phyloP scores from a whole-genome alignment of 352 stramenopile species.

The Bremia lactucae region DNA sequence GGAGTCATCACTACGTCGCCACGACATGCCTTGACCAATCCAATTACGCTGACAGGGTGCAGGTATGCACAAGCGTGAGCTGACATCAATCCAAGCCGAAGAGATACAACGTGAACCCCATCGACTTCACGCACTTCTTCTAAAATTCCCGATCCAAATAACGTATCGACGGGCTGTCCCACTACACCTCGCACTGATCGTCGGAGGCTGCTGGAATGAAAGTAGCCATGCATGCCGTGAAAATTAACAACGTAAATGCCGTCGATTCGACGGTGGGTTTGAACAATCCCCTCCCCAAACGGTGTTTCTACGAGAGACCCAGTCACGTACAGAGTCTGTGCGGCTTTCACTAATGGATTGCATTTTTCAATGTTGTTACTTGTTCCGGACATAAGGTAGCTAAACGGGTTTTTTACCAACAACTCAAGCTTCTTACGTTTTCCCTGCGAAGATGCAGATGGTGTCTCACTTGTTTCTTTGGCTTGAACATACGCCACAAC shows the following conservation, averaged over 20 bases:
- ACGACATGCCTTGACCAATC: constrained; percentile 53
- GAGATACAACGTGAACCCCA: constrained; percentile 56
- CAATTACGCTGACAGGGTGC: constrained; percentile 39
- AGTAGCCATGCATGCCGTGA: constrained; percentile 34
- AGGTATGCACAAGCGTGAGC: constrained; percentile 50
- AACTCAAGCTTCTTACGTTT: constrained; percentile 64
- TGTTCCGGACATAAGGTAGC: constrained; percentile 31
- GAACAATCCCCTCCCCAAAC: constrained; percentile 60
- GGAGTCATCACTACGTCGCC: constrained; percentile 73
- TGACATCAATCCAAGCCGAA: constrained; percentile 42
- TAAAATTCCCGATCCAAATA: constrained; percentile 57
- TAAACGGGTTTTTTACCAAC: constrained; percentile 50
- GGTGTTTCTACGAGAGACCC: constrained; percentile 45
- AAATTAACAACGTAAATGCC: constrained; percentile 53
- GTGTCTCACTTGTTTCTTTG: constrained; percentile 25
- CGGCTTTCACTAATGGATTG: no score
- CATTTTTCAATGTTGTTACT: constrained; percentile 1
- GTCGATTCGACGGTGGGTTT: constrained; percentile 28
- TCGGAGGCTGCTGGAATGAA: constrained; percentile 22
- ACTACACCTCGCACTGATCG: constrained; percentile 42
- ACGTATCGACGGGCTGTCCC: constrained; percentile 52
- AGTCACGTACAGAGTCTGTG: constrained; percentile 26
- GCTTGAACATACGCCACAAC: constrained; percentile 46
- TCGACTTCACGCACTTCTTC: constrained; percentile 45
- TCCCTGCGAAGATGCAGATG: constrained; percentile 6